These are phyloP conservation scores for Eucalyptus victrix DNA, from an alignment of 345 rosid genomes.

Conservation along the genomic window DNA sequence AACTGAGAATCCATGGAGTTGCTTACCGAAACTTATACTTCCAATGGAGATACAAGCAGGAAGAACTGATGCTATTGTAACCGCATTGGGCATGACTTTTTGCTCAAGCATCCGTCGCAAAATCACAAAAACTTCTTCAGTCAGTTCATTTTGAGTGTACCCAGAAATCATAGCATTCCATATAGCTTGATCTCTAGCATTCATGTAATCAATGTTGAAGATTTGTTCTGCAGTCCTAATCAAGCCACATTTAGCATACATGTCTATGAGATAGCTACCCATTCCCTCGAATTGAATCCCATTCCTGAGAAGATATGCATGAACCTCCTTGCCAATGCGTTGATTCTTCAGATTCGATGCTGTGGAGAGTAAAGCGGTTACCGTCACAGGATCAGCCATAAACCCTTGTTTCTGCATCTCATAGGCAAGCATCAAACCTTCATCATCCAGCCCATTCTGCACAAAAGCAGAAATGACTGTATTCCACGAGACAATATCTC, in stretches of 20 bases:
- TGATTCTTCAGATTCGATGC: constrained; percentile 73
- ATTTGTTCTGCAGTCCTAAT: constrained; percentile 29
- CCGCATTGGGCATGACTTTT: constrained; percentile 51
- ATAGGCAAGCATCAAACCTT: constrained; percentile 69
- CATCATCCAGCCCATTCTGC: constrained; percentile 75
- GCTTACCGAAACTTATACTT: constrained; percentile 54
- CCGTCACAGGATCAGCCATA: constrained; percentile 56
- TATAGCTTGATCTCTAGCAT: constrained; percentile 58
- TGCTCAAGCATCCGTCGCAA: constrained; percentile 53
- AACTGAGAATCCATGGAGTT: constrained; percentile 68
- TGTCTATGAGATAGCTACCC: constrained; percentile 72
- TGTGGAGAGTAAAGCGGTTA: constrained; percentile 67
- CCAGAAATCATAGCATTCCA: constrained; percentile 94
- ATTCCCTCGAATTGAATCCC: constrained; percentile 60
- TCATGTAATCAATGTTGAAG: constrained; percentile 19
- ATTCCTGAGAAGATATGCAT: constrained; percentile 66
- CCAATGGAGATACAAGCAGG: constrained; percentile 69
- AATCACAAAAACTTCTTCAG: constrained; percentile 40
- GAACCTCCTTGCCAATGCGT: constrained; percentile 68
- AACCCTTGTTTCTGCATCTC: constrained; percentile 85
- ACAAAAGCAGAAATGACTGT: constrained; percentile 76
- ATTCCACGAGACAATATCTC: constrained; percentile 84
- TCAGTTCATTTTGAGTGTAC: constrained; percentile 54
- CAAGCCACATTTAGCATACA: constrained; percentile 81
- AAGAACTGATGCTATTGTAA: constrained; percentile 64